Base-by-base conservation (phyloP, 2,329 filamentous ascomycete genomes). In the Pestalotiopsis sp. region DNA sequence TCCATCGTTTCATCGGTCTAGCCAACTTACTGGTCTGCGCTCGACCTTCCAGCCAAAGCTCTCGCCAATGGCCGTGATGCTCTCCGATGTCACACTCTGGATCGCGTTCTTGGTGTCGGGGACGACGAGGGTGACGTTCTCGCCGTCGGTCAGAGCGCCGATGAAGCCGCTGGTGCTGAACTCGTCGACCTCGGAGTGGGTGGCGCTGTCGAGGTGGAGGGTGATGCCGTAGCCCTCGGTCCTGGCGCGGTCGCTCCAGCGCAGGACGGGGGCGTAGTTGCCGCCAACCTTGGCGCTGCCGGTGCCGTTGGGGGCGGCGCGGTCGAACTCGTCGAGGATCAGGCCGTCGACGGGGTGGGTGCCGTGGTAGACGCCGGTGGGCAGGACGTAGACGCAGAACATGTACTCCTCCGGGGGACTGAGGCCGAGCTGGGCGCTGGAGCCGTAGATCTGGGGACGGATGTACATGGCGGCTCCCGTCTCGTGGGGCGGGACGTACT, bases 81-180 rank as follows among this genome's bases (percentile, higher is more conserved):
- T 95, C 72, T 94, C 90, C 68, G 91, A 92, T 3, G 94, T 79
- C 39, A 79, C 78, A 64, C 89, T 96, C 77, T 94, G 90, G 78
- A 98, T 98, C 56, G 97, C 93, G 76, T 91, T 94, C 76, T 90
- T 91, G 76, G 92, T 95, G 80, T 97, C 92, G 0, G 95, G 95
- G n/a, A 96, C 91, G 4, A 96, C 90, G 2, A 98, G 84, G 7
- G 92, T 95, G 12, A 92, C 84, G 38, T 87, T 81, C 4, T 84
- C 82, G 36, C 86, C 88, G 58, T 90, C 84, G 67, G 86, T 86
- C 73, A 87, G 85, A 5, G 93, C 92, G 3, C 94, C 96, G 72
- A 98, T 92, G 80, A 99, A 98, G 0, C 94, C 95, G 71, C 92
- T 95, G 0, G 96, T 98, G 73, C 92, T 96, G 79, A 98, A 99